Base-by-base conservation (phyloP, 805 yeast genomes). In the Barnettozyma salicaria region DNA sequence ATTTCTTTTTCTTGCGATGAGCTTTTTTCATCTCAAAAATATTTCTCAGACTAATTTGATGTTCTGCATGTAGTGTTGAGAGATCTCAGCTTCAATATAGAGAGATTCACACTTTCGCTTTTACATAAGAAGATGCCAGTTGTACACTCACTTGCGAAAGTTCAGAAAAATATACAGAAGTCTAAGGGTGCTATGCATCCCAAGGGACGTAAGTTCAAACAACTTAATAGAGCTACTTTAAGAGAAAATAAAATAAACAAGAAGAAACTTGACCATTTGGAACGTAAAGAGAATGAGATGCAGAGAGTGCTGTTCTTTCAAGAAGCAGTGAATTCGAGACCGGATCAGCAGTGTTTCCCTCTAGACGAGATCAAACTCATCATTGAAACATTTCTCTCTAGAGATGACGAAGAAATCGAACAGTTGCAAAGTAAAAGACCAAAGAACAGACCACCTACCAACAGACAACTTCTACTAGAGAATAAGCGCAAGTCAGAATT, bases 151-250 rank as follows among this genome's bases (percentile, higher is more conserved):
- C 65, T 85, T 36, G 58, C 67, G 17, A 84, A 83, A 50, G 81
- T 85, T 24, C 68, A 73, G 46, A 80, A 80, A 60, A 67, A 70
- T 47, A 61, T 78, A 38, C 64, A 73, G 40, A 70, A 70, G 49
- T 64, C 74, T 42, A 74, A 72, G 27, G 75, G 72, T 30, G 65
- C 73, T 26, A 64, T 83, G 48, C 97, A 90, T 56, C 92, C 95
- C 17, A 81, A 80, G 53, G 96, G 97, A 8, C 73, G 96, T 37
- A 90, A 88, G 59, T 82, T 87, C 59, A 81, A 81, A 59, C 86
- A 82, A 56, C 64, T 90, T 35, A 80, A 80, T 39, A 68, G 92
- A 45, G 97, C 97, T n/a, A 76, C 95, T 2, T 62, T 87, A 30
- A 74, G 98, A 59, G 94, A 89, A 45, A 70, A 68, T 34, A 85